These are phyloP conservation scores for Trametes gibbosa DNA, from an alignment of 768 basidiomycete genomes.

Conservation along the genomic window DNA sequence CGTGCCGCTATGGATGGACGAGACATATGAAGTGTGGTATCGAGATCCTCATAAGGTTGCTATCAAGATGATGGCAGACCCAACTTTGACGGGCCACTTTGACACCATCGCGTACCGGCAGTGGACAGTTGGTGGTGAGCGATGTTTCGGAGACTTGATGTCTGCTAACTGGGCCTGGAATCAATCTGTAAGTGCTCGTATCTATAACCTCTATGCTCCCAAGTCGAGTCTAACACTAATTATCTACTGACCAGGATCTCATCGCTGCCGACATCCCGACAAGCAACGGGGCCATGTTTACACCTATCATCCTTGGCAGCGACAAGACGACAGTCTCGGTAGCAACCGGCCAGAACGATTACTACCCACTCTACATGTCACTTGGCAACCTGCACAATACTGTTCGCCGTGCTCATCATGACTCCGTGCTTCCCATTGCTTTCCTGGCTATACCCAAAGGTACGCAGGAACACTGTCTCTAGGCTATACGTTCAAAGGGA, in stretches of 20 bases:
- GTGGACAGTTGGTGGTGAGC: background rate
- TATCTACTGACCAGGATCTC: background rate
- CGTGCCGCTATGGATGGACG: background rate
- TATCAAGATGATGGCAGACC: background rate
- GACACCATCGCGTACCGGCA: background rate
- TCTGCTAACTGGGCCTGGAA: background rate
- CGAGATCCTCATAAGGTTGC: background rate
- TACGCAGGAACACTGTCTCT: background rate
- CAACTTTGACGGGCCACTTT: background rate
- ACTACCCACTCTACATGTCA: constrained; percentile 21
- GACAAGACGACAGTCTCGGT: constrained; percentile 29
- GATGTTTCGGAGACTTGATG: background rate
- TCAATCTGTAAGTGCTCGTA: background rate
- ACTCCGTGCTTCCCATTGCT: constrained; percentile 9
- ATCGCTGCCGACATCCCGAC: background rate
- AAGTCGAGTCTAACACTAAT: background rate
- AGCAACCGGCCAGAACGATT: constrained; percentile 24
- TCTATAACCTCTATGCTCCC: background rate
- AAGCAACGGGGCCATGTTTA: background rate
- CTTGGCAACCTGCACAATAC: constrained; percentile 19
- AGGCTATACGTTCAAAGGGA: too few species aligned
- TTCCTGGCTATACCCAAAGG: constrained; percentile 5
- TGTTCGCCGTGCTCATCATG: constrained; percentile 15
- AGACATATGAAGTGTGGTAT: background rate
- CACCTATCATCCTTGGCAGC: constrained; percentile 21